Percentiles rank a stretch among this genome's conserved stretches.
These are phyloP conservation scores for Auriculariales sp. DNA, from an alignment of 768 basidiomycete species.

Conservation along the genomic window DNA sequence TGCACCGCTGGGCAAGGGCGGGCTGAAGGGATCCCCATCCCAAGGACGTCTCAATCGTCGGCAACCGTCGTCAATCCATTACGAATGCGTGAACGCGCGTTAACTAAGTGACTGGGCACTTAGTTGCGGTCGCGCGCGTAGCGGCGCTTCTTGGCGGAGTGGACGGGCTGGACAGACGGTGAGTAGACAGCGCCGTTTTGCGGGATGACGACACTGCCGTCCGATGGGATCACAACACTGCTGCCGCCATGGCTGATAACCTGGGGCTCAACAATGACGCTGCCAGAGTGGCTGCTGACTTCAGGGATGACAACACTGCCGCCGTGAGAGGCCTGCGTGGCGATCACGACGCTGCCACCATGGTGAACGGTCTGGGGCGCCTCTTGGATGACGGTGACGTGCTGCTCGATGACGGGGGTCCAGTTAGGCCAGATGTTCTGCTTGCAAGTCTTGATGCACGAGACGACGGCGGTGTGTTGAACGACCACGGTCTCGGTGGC, in stretches of 20 bases:
- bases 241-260: not conserved
- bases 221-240: not conserved
- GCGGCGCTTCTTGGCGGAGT: not conserved
- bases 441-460: slow-evolving; percentile 33
- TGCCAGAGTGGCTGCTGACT: not conserved
- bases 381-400: not conserved
- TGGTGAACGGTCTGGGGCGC: not conserved
- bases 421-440: slow-evolving; percentile 27
- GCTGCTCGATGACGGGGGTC: slow-evolving; percentile 1
- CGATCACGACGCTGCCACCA: not conserved
- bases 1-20: too few relatives aligned
- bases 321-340: not conserved
- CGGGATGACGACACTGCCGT: not conserved
- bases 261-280: not conserved
- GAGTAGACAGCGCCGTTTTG: not conserved
- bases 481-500: slow-evolving; percentile 27
- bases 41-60: too few relatives aligned
- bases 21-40: too few relatives aligned
- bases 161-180: not conserved
- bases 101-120: too few relatives aligned
- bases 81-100: too few relatives aligned
- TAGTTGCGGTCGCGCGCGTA: not conserved
- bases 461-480: slow-evolving; percentile 22
- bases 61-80: too few relatives aligned
- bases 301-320: not conserved